phyloP scores from a whole-genome alignment of 2,329 filamentous ascomycete genomes.

The Aspergillus uvarum region DNA sequence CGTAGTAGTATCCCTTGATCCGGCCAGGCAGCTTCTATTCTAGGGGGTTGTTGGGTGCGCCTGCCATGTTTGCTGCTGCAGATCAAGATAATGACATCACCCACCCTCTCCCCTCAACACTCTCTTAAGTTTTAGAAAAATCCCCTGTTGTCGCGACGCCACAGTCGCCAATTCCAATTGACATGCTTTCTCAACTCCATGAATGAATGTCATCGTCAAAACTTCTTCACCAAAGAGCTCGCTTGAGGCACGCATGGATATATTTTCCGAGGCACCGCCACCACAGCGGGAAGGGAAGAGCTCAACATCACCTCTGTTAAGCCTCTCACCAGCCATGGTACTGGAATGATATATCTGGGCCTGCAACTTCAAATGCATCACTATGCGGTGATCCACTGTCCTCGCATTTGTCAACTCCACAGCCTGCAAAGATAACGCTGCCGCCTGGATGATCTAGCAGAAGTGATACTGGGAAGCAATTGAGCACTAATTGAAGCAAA shows the following conservation, averaged over 20 bases:
- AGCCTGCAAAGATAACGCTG: too few relatives aligned
- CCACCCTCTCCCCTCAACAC: not conserved
- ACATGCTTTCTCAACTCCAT: too few relatives aligned
- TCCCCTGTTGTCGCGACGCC: not conserved
- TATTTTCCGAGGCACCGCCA: not conserved
- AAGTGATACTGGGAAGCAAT: not conserved
- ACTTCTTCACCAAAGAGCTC: too few relatives aligned
- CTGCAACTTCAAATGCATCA: not conserved
- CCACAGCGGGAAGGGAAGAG: not conserved
- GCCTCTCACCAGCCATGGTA: not conserved
- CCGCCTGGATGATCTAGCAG: not conserved
- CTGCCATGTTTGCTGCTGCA: conserved; percentile 4
- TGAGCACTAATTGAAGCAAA: not conserved
- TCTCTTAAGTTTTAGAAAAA: not conserved
- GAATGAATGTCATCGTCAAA: too few relatives aligned
- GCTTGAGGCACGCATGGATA: not conserved
- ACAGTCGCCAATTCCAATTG: too few relatives aligned
- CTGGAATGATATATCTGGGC: not conserved
- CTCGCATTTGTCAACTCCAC: not conserved
- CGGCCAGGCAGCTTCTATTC: not conserved
- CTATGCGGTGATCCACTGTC: not conserved
- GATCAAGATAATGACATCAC: conserved; percentile 8
- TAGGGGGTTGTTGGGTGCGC: not conserved
- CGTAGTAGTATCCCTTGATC: not conserved
- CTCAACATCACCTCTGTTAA: not conserved